These are phyloP conservation scores for Friedmanniomyces endolithicus DNA, from an alignment of 495 filamentous ascomycete species.

Conservation along the genomic window DNA sequence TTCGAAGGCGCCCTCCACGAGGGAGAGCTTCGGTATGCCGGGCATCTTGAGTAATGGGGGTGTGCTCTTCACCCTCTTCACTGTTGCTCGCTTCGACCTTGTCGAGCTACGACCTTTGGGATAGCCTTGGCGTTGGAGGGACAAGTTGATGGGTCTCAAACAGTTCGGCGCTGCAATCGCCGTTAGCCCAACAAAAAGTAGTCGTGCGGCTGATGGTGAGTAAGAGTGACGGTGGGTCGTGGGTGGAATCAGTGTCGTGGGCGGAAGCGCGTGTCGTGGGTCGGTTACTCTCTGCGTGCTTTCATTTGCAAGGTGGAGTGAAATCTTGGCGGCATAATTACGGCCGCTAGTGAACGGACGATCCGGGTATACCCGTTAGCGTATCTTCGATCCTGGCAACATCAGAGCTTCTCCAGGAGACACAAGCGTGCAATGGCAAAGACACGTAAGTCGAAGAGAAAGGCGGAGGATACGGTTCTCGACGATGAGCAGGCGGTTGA, in stretches of 20 bases:
- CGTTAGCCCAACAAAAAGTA: no score
- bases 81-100: not conserved
- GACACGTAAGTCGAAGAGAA: not conserved
- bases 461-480: no score
- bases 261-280: no score
- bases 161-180: no score
- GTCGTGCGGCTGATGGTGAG: no score
- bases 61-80: not conserved
- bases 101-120: not conserved
- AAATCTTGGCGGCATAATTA: not conserved
- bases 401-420: not conserved
- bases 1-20: slow-evolving; percentile 83
- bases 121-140: not conserved
- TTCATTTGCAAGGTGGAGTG: not conserved
- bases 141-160: no score
- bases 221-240: no score
- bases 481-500: not conserved
- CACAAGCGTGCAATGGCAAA: not conserved
- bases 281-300: no score
- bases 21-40: slow-evolving; percentile 40
- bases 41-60: slow-evolving; percentile 23
- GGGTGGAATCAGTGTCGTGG: no score
- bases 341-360: no score
- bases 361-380: not conserved
- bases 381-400: not conserved